These are phyloP conservation scores for Lichtheimia ornata DNA, from an alignment of 371 early-diverging fungal genomes.

Conservation along the genomic window DNA sequence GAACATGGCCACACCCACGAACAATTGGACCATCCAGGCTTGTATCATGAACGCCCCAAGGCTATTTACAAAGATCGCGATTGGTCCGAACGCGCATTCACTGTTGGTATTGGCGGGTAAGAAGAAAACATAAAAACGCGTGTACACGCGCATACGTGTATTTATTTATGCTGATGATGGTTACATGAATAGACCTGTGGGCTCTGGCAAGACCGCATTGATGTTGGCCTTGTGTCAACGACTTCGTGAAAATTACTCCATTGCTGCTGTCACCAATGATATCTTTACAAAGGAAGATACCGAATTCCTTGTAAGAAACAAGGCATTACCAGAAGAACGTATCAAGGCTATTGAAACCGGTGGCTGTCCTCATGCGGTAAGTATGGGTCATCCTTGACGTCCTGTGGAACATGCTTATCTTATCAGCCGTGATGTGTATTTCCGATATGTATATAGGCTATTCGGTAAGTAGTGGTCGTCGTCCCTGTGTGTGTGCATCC, in stretches of 20 bases:
- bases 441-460: conserved; percentile 28
- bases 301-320: conserved; percentile 86
- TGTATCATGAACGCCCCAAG: conserved; percentile 75
- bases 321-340: conserved; percentile 84
- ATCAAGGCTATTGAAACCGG: conserved; percentile 93
- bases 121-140: conserved; percentile 10
- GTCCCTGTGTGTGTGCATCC: neutral
- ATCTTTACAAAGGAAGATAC: conserved; percentile 92
- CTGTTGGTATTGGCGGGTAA: conserved; percentile 94
- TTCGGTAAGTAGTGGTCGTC: conserved; percentile 46
- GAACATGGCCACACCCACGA: conserved; percentile 78
- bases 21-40: conserved; percentile 84
- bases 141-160: neutral
- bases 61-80: conserved; percentile 75
- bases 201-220: conserved; percentile 94
- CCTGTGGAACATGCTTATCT: conserved; percentile 9
- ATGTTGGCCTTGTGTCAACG: conserved; percentile 88
- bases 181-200: conserved; percentile 73
- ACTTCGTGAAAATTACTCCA: conserved; percentile 75
- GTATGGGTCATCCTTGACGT: conserved; percentile 1
- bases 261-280: conserved; percentile 88
- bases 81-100: conserved; percentile 91
- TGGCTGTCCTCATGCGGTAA: conserved; percentile 93
- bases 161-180: neutral
- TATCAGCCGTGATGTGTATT: neutral